Conservation (phyloP, 371 early-diverging fungal species). For the Mortierella sp. region DNA sequence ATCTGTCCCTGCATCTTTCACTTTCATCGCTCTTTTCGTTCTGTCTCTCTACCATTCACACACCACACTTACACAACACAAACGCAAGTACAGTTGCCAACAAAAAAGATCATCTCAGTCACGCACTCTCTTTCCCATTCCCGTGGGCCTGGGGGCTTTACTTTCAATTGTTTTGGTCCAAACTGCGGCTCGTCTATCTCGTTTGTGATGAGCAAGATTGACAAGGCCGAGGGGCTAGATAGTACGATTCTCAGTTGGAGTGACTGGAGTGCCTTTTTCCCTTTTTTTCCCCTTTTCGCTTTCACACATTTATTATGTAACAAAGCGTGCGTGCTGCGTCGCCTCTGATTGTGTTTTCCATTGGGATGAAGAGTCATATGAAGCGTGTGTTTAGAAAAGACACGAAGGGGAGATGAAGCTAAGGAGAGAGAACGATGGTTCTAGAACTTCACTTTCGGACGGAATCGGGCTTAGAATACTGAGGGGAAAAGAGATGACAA, state of each 20-base stretch:
- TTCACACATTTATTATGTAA: background rate
- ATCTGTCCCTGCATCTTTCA: constrained; percentile 20
- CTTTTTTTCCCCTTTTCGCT: background rate
- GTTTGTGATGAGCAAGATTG: background rate
- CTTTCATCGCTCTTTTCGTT: background rate
- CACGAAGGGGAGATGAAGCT: background rate
- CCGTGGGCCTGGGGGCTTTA: background rate
- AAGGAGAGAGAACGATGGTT: background rate
- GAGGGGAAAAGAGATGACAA: background rate
- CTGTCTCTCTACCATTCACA: background rate
- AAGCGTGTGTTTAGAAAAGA: constrained; percentile 1
- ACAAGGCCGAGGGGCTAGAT: background rate
- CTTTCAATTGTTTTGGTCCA: background rate
- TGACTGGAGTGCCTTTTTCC: background rate
- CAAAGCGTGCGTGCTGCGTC: background rate
- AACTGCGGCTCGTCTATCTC: background rate
- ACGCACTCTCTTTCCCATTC: background rate
- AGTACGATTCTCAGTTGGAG: constrained; percentile 4
- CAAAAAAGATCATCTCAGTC: background rate
- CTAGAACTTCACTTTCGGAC: background rate
- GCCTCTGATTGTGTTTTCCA: background rate
- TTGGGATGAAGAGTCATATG: constrained; percentile 4
- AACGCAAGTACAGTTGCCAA: background rate
- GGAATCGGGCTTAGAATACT: background rate
- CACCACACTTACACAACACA: background rate